These are phyloP conservation scores for Fraxinus paxiana DNA, from an alignment of 305 asterid species.

Conservation along the genomic window DNA sequence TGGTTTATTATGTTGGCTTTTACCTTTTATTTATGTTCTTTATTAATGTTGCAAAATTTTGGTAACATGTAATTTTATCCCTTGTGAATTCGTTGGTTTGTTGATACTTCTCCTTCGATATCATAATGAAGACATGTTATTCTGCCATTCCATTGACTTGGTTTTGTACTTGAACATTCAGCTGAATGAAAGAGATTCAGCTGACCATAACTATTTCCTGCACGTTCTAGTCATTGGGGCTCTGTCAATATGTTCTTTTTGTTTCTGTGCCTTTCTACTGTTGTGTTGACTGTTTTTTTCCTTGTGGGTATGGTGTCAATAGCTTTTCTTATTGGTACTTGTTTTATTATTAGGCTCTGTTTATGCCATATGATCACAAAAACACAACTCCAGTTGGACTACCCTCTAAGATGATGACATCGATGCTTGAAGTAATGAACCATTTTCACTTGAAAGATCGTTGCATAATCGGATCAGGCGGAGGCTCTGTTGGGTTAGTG, in stretches of 20 bases:
- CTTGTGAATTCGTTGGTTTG: not conserved
- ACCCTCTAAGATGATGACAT: slow-evolving; percentile 70
- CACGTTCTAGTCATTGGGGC: not conserved
- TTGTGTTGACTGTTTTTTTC: slow-evolving; percentile 1
- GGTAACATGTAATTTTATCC: not conserved
- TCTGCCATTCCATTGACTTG: not conserved
- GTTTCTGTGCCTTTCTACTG: slow-evolving; percentile 6
- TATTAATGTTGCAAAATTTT: not conserved
- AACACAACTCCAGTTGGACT: slow-evolving; percentile 84
- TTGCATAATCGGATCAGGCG: slow-evolving; percentile 91
- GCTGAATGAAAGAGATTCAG: not conserved
- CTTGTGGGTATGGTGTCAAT: not conserved
- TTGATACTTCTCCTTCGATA: not conserved
- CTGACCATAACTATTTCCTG: not conserved
- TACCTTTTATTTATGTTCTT: not conserved
- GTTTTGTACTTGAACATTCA: not conserved
- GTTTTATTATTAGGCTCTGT: slow-evolving; percentile 56
- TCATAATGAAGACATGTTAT: not conserved
- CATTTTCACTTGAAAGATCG: slow-evolving; percentile 70
- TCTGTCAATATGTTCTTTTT: slow-evolving; percentile 8
- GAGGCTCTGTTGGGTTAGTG: slow-evolving; percentile 97
- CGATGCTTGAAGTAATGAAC: slow-evolving; percentile 78
- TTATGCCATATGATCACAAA: slow-evolving; percentile 98
- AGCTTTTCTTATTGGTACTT: slow-evolving; percentile 7
- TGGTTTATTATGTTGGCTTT: not conserved